Evolutionary conservation across 2,329 filamentous ascomycete species (phyloP), one percentile per base, ranked within the genome.

Genomic region (Tolypocladium pustulatum): DNA sequence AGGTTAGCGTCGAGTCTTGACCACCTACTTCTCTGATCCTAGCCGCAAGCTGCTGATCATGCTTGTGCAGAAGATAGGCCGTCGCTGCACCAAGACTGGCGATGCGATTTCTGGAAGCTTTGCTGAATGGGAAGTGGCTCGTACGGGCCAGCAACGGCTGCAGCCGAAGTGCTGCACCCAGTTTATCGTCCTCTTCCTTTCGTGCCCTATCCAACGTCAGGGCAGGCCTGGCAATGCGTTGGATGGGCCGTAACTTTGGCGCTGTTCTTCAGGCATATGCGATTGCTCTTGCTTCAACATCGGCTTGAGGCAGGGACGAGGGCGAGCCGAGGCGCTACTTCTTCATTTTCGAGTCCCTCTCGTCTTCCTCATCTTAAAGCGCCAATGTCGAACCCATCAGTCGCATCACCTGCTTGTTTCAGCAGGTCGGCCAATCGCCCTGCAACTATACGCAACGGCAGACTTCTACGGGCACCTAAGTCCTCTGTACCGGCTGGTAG

Each of bases 341-440:
- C 17, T 22, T 22, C 30, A 7, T n/a, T 10, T 30, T 34, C 30
- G 17, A n/a, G 15, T 10, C 27, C 46, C 17, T 2, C 46, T 32
- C 49, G 17, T 13, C 15, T 32, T 9, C 27, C 27, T 49, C 27
- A 20, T 30, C 22, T 13, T 15, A 17, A 20, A 38, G 12, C 17
- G 20, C 38, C 22, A 10, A 25, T 7, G 22, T 25, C n/a, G 34
- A 22, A 37, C 13, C 9, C 53, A 40, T 52, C 53, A 22, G 56
- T 41, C 54, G 57, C 58, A 60, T 57, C 58, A 60, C 58, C 49
- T 57, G 56, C 60, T 61, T 56, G 46, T 58, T 61, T 36, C 54
- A 61, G 60, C 51, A 61, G 60, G 60, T 58, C 58, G 43, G 56
- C 32, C 38, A 40, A 20, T 61, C 56, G 60, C 34, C 22, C 53